phyloP scores from a whole-genome alignment of 352 stramenopile species.

The Phytopythium litorale region DNA sequence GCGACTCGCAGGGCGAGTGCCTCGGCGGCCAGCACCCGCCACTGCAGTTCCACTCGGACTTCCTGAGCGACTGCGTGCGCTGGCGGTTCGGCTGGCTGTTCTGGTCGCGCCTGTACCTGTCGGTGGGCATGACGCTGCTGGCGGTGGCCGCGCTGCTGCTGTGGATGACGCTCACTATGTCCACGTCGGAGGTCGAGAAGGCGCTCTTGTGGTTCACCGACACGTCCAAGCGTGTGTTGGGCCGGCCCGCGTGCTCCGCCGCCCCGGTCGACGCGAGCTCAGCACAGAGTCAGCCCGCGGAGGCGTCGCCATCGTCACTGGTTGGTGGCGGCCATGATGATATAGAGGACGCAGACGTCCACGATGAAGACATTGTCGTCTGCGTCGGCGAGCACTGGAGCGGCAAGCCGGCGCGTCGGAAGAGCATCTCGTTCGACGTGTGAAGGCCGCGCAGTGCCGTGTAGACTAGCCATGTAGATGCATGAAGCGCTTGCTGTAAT shows the following conservation, averaged over 20 bases:
- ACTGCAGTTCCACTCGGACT: constrained; percentile 33
- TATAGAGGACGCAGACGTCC: not conserved
- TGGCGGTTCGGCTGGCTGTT: constrained; percentile 26
- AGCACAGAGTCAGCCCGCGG: not conserved
- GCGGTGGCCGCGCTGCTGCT: constrained; percentile 26
- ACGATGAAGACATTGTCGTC: not conserved
- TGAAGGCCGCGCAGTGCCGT: constrained; percentile 1
- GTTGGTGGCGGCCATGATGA: not conserved
- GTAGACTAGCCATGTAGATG: not conserved
- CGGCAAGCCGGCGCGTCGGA: constrained; percentile 14
- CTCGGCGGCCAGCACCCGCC: constrained; percentile 29
- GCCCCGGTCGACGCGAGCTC: constrained; percentile 7
- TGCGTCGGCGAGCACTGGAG: constrained; percentile 6
- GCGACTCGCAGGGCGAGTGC: constrained; percentile 11
- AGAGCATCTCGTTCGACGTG: constrained; percentile 33
- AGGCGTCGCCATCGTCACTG: not conserved
- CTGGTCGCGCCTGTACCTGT: constrained; percentile 34
- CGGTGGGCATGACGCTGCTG: constrained; percentile 28
- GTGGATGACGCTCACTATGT: constrained; percentile 27
- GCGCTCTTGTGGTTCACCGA: constrained; percentile 16
- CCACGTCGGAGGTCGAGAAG: constrained; percentile 22
- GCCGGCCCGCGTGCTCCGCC: not conserved
- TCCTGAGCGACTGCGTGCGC: constrained; percentile 13
- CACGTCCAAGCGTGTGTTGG: not conserved
- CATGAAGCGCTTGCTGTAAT: not conserved